These are phyloP conservation scores for Yamadazyma triangularis DNA, from an alignment of 1,139 yeast species.

Conservation along the genomic window DNA sequence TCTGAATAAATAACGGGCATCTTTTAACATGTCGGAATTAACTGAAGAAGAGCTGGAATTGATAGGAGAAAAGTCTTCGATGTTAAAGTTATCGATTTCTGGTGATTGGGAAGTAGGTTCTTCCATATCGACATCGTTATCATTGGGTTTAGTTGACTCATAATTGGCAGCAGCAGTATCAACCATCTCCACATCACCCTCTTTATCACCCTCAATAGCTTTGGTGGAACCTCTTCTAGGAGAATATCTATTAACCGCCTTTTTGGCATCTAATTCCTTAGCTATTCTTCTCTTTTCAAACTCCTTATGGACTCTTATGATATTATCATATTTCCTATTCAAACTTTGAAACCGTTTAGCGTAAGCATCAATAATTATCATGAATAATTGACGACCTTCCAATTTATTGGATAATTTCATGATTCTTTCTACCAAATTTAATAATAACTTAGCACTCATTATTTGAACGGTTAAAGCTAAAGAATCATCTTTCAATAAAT, in stretches of 20 bases:
- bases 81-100: constrained; percentile 34
- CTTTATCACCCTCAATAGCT: constrained; percentile 7
- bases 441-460: constrained; percentile 88
- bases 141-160: constrained; percentile 14
- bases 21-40: constrained; percentile 70
- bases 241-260: constrained; percentile 38
- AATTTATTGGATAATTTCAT: constrained; percentile 76
- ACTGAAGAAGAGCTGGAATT: constrained; percentile 23
- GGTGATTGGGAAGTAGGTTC: constrained; percentile 7
- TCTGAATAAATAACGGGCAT: constrained; percentile 82
- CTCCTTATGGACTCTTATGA: constrained; percentile 58
- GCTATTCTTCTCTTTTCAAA: constrained; percentile 40
- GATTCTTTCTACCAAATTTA: constrained; percentile 86
- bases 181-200: constrained; percentile 15
- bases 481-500: constrained; percentile 73
- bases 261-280: constrained; percentile 43
- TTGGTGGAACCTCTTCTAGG: constrained; percentile 17
- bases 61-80: constrained; percentile 39
- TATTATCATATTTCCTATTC: constrained; percentile 66
- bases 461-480: constrained; percentile 90
- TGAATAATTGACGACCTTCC: constrained; percentile 80
- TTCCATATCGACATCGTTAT: constrained; percentile 11
- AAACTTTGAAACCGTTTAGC: constrained; percentile 77
- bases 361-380: constrained; percentile 82
- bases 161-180: constrained; percentile 17